Evolutionary conservation across 768 basidiomycete genomes (phyloP).

Genomic region (Trametes maxima): DNA sequence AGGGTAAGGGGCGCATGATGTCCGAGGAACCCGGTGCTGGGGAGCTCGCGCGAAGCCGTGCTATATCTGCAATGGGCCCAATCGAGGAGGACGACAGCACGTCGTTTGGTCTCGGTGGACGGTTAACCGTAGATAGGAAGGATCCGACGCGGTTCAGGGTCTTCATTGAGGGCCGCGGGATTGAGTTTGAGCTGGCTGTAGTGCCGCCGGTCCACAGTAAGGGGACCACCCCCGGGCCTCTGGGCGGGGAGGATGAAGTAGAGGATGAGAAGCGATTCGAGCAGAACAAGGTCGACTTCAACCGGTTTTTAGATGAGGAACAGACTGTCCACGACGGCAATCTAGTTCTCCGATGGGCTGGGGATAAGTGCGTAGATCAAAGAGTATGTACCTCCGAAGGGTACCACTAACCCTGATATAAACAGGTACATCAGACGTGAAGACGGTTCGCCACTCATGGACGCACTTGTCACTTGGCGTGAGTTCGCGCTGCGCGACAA

Average conservation of each 20-base stretch:
- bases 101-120: conserved; percentile 53
- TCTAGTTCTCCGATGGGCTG: conserved; percentile 76
- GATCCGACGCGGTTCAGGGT: conserved; percentile 69
- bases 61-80: conserved; percentile 27
- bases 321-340: conserved; percentile 58
- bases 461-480: conserved; percentile 74
- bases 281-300: conserved; percentile 62
- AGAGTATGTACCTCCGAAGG: too few species aligned
- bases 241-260: conserved; percentile 44
- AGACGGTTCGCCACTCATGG: conserved; percentile 75
- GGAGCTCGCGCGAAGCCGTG: conserved; percentile 25
- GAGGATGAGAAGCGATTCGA: conserved; percentile 61
- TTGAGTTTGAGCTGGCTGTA: conserved; percentile 78
- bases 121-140: conserved; percentile 56
- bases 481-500: conserved; percentile 37
- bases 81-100: conserved; percentile 27
- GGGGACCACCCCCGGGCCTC: conserved; percentile 31
- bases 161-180: conserved; percentile 56
- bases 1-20: conserved; percentile 25
- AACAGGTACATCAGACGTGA: conserved; percentile 74
- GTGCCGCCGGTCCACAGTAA: conserved; percentile 36
- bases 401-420: not conserved
- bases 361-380: conserved; percentile 53
- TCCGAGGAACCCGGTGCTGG: conserved; percentile 18
- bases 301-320: conserved; percentile 66